These are phyloP conservation scores for Xylaria scruposa DNA, from an alignment of 495 filamentous ascomycete species.

Conservation along the genomic window DNA sequence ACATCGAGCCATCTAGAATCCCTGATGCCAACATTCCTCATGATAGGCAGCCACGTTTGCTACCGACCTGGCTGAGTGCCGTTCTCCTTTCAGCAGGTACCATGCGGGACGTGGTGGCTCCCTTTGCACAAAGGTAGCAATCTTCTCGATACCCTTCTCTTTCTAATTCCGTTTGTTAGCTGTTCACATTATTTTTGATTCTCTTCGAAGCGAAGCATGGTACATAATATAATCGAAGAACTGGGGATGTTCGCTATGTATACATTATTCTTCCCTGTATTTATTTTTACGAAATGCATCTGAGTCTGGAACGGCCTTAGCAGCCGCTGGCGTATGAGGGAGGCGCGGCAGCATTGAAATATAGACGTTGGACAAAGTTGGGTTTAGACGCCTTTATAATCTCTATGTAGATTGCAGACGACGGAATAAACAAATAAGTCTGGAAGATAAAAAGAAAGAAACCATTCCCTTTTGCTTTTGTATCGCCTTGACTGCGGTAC, in stretches of 20 bases:
- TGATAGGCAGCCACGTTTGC: neutral
- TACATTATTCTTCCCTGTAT: conserved; percentile 15
- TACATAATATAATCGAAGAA: conserved; percentile 10
- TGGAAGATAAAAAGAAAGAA: conserved; percentile 1
- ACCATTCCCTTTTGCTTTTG: neutral
- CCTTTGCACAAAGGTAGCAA: conserved; percentile 3
- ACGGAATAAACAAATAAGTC: neutral
- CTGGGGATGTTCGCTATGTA: neutral
- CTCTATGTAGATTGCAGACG: neutral
- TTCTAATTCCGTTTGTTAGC: conserved; percentile 1
- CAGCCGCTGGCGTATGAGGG: conserved; percentile 6
- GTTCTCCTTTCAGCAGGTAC: conserved; percentile 10
- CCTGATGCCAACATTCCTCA: neutral
- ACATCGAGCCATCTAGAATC: conserved; percentile 20
- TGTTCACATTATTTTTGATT: neutral
- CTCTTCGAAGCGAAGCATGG: neutral
- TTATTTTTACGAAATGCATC: neutral
- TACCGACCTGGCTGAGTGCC: conserved; percentile 3
- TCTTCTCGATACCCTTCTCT: conserved; percentile 20
- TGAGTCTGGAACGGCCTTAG: neutral
- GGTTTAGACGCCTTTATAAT: neutral
- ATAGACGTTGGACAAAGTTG: conserved; percentile 19
- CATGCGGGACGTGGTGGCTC: conserved; percentile 17
- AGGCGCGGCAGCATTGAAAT: conserved; percentile 3
- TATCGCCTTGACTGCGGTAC: neutral